A percentile compares a stretch with the other conserved stretches of the same genome.
Conservation (phyloP, 208 protist species). For the Blastocrithidia nonstop region DNA sequence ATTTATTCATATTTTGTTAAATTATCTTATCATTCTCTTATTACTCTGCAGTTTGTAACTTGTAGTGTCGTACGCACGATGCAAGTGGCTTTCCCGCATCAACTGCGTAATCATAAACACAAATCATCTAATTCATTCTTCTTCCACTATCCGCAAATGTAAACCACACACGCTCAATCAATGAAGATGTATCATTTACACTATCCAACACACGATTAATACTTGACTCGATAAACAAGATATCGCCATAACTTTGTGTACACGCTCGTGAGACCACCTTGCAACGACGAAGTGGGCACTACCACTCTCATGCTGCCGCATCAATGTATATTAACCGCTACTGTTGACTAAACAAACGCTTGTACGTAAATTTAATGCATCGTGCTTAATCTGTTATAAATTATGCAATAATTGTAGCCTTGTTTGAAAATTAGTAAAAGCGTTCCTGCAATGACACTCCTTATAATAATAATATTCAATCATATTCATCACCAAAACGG, state of each 20-base stretch:
- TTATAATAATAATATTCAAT: no score
- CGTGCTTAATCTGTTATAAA: no score
- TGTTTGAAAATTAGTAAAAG: no score
- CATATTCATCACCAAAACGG: no score
- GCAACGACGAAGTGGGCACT: not conserved
- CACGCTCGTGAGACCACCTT: not conserved
- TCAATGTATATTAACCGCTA: no score
- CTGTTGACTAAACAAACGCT: no score
- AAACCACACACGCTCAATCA: slow-evolving; percentile 1
- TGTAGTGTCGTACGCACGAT: not conserved
- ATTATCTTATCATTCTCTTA: no score
- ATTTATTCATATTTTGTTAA: no score
- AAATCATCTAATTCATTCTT: not conserved
- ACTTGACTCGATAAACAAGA: not conserved
- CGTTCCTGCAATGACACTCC: no score
- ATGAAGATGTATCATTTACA: not conserved
- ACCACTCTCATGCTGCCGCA: not conserved
- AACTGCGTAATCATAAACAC: not conserved
- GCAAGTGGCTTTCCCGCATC: not conserved
- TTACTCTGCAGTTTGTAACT: not conserved
- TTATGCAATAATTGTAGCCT: no score
- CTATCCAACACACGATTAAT: not conserved
- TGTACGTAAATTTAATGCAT: no score
- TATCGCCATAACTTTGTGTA: not conserved
- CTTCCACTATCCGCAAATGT: not conserved